Conservation (phyloP, 257 asterid species). For the Linderniella brevidens region DNA sequence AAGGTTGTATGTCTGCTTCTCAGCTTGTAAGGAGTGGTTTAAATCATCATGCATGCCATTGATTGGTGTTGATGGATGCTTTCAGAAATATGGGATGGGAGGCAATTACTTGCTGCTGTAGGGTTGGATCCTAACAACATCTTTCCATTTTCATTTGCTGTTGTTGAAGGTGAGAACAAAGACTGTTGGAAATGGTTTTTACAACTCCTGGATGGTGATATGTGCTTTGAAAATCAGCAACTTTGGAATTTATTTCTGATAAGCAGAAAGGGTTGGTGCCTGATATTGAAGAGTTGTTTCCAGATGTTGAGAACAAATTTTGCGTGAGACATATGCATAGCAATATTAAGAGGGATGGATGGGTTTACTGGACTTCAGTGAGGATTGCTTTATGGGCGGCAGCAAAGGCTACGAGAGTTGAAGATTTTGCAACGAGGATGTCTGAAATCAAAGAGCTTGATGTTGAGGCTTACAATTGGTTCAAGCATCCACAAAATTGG, state of each 20-base stretch:
- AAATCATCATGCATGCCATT: background rate
- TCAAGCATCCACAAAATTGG: too few relatives aligned
- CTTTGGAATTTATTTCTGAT: background rate
- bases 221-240: background rate
- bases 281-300: background rate
- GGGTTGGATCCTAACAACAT: background rate
- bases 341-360: background rate
- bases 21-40: background rate
- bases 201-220: background rate
- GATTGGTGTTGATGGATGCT: background rate
- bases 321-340: background rate
- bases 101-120: too few relatives aligned
- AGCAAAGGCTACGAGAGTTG: too few relatives aligned
- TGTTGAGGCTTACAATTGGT: too few relatives aligned
- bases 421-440: too few relatives aligned
- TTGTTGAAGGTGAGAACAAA: background rate
- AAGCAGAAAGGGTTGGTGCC: background rate
- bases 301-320: background rate
- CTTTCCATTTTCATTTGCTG: background rate
- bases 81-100: background rate
- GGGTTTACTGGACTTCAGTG: background rate
- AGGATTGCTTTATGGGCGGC: too few relatives aligned
- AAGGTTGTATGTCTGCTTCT: background rate
- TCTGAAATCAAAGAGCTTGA: too few relatives aligned
- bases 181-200: background rate